Evolutionary conservation across 164 flowering plant genomes (phyloP).

Genomic region (Tinospora cordifolia): DNA sequence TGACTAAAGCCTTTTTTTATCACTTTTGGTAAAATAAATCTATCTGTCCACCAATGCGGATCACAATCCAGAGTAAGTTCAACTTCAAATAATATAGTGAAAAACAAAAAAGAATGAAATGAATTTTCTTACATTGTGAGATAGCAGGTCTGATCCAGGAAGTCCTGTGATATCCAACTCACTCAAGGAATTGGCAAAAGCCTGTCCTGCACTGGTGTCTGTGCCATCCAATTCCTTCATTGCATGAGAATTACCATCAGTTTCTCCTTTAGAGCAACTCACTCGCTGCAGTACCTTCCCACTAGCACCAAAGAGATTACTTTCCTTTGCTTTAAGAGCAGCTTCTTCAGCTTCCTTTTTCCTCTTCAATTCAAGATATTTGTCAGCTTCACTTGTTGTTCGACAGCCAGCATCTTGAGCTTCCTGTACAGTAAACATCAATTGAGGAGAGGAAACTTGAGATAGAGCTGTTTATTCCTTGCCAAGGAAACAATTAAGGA

Average conservation of each 20-base stretch:
- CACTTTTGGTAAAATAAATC: no score
- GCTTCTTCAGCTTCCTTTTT: conserved; percentile 61
- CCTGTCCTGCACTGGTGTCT: conserved; percentile 22
- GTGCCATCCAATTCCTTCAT: conserved; percentile 24
- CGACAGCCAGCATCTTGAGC: conserved; percentile 78
- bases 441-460: neutral
- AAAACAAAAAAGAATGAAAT: neutral
- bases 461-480: neutral
- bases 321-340: conserved; percentile 41
- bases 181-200: conserved; percentile 29
- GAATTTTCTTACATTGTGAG: conserved; percentile 52
- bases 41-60: no score
- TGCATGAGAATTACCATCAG: conserved; percentile 38
- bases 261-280: conserved; percentile 36
- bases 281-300: conserved; percentile 47
- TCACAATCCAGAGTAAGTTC: no score
- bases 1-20: no score
- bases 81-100: no score
- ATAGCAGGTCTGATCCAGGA: conserved; percentile 66
- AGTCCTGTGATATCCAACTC: conserved; percentile 75
- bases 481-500: neutral
- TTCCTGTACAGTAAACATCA: conserved; percentile 38
- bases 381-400: conserved; percentile 58
- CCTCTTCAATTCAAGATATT: conserved; percentile 47
- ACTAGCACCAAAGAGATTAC: conserved; percentile 32